Evolutionary conservation across 176 grass and related monocot species (phyloP).

Genomic region (Olyra latifolia): DNA sequence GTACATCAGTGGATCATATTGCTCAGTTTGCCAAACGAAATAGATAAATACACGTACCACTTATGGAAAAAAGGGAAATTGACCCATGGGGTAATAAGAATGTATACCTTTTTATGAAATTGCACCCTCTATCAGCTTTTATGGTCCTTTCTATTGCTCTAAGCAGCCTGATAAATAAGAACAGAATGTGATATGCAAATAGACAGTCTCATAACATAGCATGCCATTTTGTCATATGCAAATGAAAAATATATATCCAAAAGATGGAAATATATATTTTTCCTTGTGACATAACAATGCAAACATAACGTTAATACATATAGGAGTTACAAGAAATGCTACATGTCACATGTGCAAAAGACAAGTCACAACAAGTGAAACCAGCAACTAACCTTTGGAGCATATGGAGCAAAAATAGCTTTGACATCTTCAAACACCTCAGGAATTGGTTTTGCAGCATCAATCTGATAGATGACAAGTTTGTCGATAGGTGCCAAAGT

Average conservation of each 20-base stretch:
- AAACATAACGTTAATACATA: background rate
- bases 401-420: conserved; percentile 57
- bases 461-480: conserved; percentile 48
- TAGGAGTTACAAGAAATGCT: background rate
- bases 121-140: background rate
- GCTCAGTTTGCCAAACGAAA: too few species aligned
- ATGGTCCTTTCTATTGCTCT: conserved; percentile 18
- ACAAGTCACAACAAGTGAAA: background rate
- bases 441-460: conserved; percentile 70
- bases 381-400: conserved; percentile 44
- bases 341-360: background rate
- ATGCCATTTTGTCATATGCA: background rate
- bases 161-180: conserved; percentile 39
- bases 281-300: background rate
- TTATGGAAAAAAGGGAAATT: background rate
- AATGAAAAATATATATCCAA: background rate
- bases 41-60: too few species aligned
- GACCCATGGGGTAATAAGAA: background rate
- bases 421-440: conserved; percentile 82
- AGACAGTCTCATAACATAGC: background rate
- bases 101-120: conserved; percentile 25
- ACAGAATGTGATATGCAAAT: background rate
- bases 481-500: conserved; percentile 17
- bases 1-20: too few species aligned
- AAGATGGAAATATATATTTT: background rate